A percentile compares a stretch with the other conserved stretches of the same genome.
These are phyloP conservation scores for Pilatotrama ljubarskyi DNA, from an alignment of 768 basidiomycete species.

Conservation along the genomic window DNA sequence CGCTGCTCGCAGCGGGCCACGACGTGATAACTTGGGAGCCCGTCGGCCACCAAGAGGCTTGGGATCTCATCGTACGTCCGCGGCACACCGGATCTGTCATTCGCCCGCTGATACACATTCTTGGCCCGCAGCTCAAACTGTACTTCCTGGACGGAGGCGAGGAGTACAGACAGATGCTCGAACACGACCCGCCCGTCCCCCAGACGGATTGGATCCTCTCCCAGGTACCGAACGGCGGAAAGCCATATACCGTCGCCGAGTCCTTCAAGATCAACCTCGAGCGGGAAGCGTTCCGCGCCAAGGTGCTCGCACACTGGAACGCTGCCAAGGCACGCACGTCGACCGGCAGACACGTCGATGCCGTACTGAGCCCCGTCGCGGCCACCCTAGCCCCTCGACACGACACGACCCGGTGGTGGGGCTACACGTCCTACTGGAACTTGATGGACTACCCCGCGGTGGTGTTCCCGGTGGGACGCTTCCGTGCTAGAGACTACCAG, in stretches of 20 bases:
- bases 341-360: constrained; percentile 50
- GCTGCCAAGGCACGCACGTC: constrained; percentile 35
- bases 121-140: constrained; percentile 33
- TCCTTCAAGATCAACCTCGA: constrained; percentile 46
- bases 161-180: constrained; percentile 44
- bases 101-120: constrained; percentile 21
- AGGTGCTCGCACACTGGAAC: constrained; percentile 48
- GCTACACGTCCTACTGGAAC: constrained; percentile 55
- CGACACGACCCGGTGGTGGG: constrained; percentile 49
- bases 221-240: constrained; percentile 38
- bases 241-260: constrained; percentile 42
- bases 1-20: constrained; percentile 47
- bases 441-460: constrained; percentile 49
- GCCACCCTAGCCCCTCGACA: constrained; percentile 51
- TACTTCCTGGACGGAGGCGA: constrained; percentile 51
- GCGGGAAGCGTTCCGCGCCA: constrained; percentile 43
- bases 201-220: constrained; percentile 46
- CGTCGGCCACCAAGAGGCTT: constrained; percentile 44
- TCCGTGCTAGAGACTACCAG: constrained; percentile 29
- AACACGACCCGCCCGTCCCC: constrained; percentile 40
- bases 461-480: constrained; percentile 47
- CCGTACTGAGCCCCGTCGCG: constrained; percentile 46
- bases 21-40: constrained; percentile 52
- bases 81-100: constrained; percentile 8
- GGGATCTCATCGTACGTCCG: constrained; percentile 48